phyloP scores from a whole-genome alignment of 163 green algal genomes.

The Scenedesmus sp. region DNA sequence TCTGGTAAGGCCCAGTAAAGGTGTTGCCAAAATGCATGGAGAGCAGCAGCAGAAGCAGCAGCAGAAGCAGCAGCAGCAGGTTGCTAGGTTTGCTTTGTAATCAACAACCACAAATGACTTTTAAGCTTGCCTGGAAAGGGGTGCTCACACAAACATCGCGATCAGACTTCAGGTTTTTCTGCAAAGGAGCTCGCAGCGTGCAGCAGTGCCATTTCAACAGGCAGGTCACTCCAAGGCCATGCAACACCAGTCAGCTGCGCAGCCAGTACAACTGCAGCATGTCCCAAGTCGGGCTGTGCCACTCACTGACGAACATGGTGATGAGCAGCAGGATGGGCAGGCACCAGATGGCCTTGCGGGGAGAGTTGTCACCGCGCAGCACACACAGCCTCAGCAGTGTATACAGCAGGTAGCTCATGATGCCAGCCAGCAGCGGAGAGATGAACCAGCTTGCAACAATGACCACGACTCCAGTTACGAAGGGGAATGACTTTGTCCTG shows the following conservation, averaged over 20 bases:
- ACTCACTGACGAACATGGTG: slow-evolving; percentile 51
- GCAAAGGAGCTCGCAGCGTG: no score
- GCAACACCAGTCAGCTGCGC: background rate
- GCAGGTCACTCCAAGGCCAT: background rate
- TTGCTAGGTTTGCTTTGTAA: no score
- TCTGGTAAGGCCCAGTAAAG: no score
- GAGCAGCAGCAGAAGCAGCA: no score
- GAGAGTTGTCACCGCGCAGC: background rate
- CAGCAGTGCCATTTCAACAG: no score
- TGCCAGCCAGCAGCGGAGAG: slow-evolving; percentile 54
- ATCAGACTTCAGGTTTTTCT: no score
- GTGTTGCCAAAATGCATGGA: no score
- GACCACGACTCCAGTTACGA: slow-evolving; percentile 43
- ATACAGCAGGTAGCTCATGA: slow-evolving; percentile 46
- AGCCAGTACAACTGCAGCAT: background rate
- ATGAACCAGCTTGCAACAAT: slow-evolving; percentile 69
- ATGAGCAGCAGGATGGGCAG: slow-evolving; percentile 61
- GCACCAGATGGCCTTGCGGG: slow-evolving; percentile 47
- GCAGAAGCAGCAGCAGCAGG: no score
- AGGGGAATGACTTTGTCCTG: slow-evolving; percentile 19
- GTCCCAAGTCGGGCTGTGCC: no score
- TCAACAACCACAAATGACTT: no score
- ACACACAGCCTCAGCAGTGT: slow-evolving; percentile 22
- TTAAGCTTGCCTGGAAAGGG: no score
- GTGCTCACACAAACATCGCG: no score